Evolutionary conservation across 2,329 filamentous ascomycete species (phyloP).

Genomic region (Colletotrichum sojae): DNA sequence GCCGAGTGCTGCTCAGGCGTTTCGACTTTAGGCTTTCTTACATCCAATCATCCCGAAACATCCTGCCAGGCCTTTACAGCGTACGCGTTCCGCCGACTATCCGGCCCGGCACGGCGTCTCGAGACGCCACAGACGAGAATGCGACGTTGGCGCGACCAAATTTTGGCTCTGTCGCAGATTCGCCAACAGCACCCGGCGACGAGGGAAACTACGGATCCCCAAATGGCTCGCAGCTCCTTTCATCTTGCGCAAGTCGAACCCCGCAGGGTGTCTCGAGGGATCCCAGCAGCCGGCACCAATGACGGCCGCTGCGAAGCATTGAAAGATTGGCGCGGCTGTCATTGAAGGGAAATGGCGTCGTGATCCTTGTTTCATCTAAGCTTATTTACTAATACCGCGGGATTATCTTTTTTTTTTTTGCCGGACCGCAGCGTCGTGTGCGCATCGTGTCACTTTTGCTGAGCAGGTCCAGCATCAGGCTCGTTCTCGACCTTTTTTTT

Average conservation of each 20-base stretch:
- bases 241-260: constrained; percentile 5
- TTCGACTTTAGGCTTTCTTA: constrained; percentile 29
- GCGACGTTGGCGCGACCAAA: constrained; percentile 16
- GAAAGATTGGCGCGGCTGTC: constrained; percentile 19
- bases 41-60: constrained; percentile 17
- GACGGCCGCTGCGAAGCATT: neutral
- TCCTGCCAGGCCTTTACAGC: neutral
- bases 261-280: neutral
- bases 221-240: constrained; percentile 26
- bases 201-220: constrained; percentile 7
- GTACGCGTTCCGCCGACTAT: constrained; percentile 1
- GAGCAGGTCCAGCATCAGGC: neutral
- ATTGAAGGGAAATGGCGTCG: constrained; percentile 11
- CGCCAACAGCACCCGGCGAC: constrained; percentile 1
- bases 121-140: constrained; percentile 8
- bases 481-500: neutral
- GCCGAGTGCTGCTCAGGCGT: constrained; percentile 20
- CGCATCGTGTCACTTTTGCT: neutral
- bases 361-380: constrained; percentile 36
- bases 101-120: constrained; percentile 18
- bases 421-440: neutral
- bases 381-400: constrained; percentile 22
- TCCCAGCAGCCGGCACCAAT: neutral
- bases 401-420: neutral
- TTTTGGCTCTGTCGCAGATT: constrained; percentile 5